Conservation (phyloP, 148 eudicot genomes). For the Nyssa sinensis region DNA sequence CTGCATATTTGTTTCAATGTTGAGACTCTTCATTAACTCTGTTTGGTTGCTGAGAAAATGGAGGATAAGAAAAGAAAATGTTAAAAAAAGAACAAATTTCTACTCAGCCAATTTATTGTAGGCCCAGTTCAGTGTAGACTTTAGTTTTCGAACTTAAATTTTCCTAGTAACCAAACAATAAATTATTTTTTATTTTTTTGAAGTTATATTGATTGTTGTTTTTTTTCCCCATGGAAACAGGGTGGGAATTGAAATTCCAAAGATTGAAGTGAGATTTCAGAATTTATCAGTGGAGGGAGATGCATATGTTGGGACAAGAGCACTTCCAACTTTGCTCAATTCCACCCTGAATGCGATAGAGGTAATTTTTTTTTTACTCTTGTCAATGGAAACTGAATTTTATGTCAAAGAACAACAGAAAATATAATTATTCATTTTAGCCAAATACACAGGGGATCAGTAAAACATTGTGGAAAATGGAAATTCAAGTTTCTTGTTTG, state of each 20-base stretch:
- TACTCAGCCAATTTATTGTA: no score
- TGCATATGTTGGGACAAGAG: conserved; percentile 43
- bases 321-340: conserved; percentile 48
- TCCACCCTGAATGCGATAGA: conserved; percentile 34
- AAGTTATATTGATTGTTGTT: background rate
- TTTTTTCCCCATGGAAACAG: conserved; percentile 20
- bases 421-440: background rate
- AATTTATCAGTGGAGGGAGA: conserved; percentile 40
- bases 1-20: no score
- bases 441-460: no score
- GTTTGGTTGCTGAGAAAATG: background rate
- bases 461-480: no score
- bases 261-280: conserved; percentile 42
- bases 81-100: no score
- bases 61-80: background rate
- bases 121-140: no score
- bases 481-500: no score
- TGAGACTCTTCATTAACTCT: background rate
- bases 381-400: background rate
- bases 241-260: conserved; percentile 50
- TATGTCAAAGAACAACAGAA: background rate
- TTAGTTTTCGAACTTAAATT: no score
- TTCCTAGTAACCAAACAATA: no score
- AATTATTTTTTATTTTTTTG: no score
- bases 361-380: conserved; percentile 17